Evolutionary conservation across 1,284 basidiomycete genomes (phyloP).

Genomic region (Heimioporus retisporus): DNA sequence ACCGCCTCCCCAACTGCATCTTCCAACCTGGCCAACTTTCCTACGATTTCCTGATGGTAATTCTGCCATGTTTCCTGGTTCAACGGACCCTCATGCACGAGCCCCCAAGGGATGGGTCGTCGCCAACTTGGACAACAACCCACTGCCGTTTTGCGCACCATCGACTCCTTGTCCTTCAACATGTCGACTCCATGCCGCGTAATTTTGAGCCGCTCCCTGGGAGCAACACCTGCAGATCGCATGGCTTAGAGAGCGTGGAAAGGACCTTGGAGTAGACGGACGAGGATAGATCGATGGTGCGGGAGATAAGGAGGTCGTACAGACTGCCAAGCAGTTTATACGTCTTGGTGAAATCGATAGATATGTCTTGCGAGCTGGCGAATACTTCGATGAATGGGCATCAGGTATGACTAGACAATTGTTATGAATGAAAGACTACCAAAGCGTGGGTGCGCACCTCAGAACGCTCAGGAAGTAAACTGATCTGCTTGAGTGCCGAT

Average conservation of each 20-base stretch:
- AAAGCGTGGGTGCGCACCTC: conserved; percentile 66
- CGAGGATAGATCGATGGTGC: conserved; percentile 90
- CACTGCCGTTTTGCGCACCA: conserved; percentile 90
- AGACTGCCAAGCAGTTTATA: conserved; percentile 89
- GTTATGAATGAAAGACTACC: conserved; percentile 8
- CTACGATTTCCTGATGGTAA: conserved; percentile 74
- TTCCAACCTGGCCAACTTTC: conserved; percentile 71
- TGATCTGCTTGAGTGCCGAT: conserved; percentile 92
- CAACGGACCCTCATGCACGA: conserved; percentile 88
- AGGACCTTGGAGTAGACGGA: conserved; percentile 95
- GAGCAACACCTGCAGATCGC: conserved; percentile 81
- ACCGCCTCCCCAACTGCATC: conserved; percentile 66
- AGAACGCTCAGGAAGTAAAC: conserved; percentile 86
- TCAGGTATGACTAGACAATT: conserved; percentile 83
- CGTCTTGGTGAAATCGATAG: conserved; percentile 64
- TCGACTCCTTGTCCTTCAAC: conserved; percentile 92
- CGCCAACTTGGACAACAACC: conserved; percentile 82
- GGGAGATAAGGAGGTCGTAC: conserved; percentile 88
- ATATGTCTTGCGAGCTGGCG: conserved; percentile 68
- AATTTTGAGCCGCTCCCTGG: conserved; percentile 86
- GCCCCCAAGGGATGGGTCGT: conserved; percentile 93
- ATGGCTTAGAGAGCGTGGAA: conserved; percentile 77
- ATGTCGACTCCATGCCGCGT: conserved; percentile 83
- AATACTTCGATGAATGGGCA: conserved; percentile 97
- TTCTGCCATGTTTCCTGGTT: conserved; percentile 81